phyloP scores from a whole-genome alignment of 2,329 filamentous ascomycete genomes.

The Fusarium sp. region DNA sequence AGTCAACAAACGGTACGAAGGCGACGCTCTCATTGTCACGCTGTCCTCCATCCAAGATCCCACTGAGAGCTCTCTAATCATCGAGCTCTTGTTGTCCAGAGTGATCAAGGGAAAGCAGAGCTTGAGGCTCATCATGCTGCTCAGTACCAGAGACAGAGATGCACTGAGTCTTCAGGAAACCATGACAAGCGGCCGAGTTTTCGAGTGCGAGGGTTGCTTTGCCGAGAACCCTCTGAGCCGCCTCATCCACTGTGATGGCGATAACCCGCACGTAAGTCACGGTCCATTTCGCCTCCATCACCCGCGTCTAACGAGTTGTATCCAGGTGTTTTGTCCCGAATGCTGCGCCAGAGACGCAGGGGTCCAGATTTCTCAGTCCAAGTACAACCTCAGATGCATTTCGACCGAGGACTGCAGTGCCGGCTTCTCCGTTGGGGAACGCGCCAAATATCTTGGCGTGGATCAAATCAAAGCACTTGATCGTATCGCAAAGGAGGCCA shows the following conservation, averaged over 20 bases:
- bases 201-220: slow-evolving; percentile 81
- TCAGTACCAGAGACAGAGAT: slow-evolving; percentile 38
- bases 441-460: slow-evolving; percentile 66
- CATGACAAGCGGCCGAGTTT: slow-evolving; percentile 60
- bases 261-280: slow-evolving; percentile 59
- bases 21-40: not conserved
- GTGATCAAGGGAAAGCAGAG: not conserved
- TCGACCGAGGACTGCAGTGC: slow-evolving; percentile 73
- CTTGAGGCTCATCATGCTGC: slow-evolving; percentile 33
- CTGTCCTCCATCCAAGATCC: not conserved
- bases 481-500: slow-evolving; percentile 75
- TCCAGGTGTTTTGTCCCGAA: slow-evolving; percentile 71
- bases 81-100: slow-evolving; percentile 37
- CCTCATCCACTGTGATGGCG: slow-evolving; percentile 74
- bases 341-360: too few species aligned
- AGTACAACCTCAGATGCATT: slow-evolving; percentile 77
- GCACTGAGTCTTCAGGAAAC: slow-evolving; percentile 54
- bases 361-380: slow-evolving; percentile 76
- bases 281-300: not conserved
- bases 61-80: slow-evolving; percentile 16
- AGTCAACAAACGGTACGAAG: slow-evolving; percentile 2
- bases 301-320: slow-evolving; percentile 9
- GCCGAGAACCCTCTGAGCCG: slow-evolving; percentile 72
- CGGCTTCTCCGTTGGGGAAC: slow-evolving; percentile 67
- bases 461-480: slow-evolving; percentile 72